A percentile compares a stretch with the other conserved stretches of the same genome.
These are phyloP conservation scores for Diaporthe capsici DNA, from an alignment of 2,329 filamentous ascomycete species.

Conservation along the genomic window DNA sequence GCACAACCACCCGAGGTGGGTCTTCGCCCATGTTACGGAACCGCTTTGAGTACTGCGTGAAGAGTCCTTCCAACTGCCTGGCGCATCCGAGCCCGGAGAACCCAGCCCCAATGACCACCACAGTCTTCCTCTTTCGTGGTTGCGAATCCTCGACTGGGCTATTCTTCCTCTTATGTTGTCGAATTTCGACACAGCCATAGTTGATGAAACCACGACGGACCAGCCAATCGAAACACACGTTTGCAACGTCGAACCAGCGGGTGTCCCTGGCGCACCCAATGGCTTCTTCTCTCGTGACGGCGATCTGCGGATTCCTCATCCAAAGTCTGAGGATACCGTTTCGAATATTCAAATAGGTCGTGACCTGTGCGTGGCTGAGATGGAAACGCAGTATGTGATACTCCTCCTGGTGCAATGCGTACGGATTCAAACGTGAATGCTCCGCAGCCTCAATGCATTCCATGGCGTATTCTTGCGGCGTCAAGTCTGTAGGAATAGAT, in stretches of 20 bases:
- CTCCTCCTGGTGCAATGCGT: slow-evolving; percentile 87
- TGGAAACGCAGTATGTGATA: slow-evolving; percentile 84
- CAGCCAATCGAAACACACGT: slow-evolving; percentile 93
- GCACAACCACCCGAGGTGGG: slow-evolving; percentile 80
- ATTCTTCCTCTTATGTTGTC: slow-evolving; percentile 59
- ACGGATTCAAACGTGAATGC: slow-evolving; percentile 90
- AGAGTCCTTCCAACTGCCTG: slow-evolving; percentile 89
- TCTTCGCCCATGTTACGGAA: slow-evolving; percentile 76
- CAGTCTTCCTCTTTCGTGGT: slow-evolving; percentile 72
- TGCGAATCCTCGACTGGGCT: slow-evolving; percentile 53
- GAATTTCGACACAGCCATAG: slow-evolving; percentile 89
- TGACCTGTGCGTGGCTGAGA: slow-evolving; percentile 90
- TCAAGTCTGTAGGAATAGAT: slow-evolving; percentile 84
- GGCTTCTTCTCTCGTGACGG: slow-evolving; percentile 87
- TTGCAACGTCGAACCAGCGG: slow-evolving; percentile 91
- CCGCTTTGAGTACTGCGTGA: slow-evolving; percentile 81
- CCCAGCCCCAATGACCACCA: slow-evolving; percentile 93
- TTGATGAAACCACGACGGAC: slow-evolving; percentile 95
- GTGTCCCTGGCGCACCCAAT: slow-evolving; percentile 89
- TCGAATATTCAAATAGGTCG: slow-evolving; percentile 94
- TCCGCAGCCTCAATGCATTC: slow-evolving; percentile 93
- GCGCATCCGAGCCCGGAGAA: slow-evolving; percentile 94
- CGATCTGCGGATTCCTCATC: slow-evolving; percentile 87
- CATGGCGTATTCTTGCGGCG: slow-evolving; percentile 84
- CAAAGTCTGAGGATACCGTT: slow-evolving; percentile 94